Evolutionary conservation across 73 alveolate species (phyloP), one percentile per base, ranked within the genome.

Genomic region (Symbiodinium pilosum): DNA sequence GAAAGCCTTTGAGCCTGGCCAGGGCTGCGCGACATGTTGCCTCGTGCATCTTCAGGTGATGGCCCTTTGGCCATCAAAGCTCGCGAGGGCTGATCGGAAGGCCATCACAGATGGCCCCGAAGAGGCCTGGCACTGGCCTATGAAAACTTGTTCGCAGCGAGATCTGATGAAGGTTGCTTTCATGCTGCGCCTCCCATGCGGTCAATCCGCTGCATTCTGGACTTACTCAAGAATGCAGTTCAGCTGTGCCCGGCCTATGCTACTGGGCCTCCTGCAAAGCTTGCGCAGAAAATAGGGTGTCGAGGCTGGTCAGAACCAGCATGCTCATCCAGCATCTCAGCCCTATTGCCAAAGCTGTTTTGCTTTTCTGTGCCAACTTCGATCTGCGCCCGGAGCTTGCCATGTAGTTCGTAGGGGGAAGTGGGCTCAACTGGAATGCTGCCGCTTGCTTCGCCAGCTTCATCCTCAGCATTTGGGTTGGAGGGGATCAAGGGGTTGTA

Each of bases 401-500:
- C 81, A 64, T 64, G 81, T 64, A 64, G 81, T 64, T 64, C 81
- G 81, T 24, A 18, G 12, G 39, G 81, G 81, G 81, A 30, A 64
- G 81, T 18, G 81, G 28, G 81, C 38, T 32, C 30, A 20, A 64
- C 81, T 38, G 81, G 39, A 64, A 64, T 64, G 81, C 81, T 64
- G 81, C 81, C 30, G 81, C 30, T 64, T 38, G 81, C 81, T 64
- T 64, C 81, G 81, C 81, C 81, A n/a, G 81, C 81, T 28, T 26
- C 81, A 28, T 64, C 18, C 81, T 64, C 81, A 38, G 81, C 28
- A 56, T 56, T 1, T 56, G 59, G 21, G 6, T 6, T 6, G 6
- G 59, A 47, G 59, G 59, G 59, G 59, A 47, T 47, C 59, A 47
- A 47, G 59, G 14, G n/a, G n/a, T n/a, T n/a, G n/a, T n/a, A n/a